Evolutionary conservation across 257 asterid genomes (phyloP).

Genomic region (Osmanthus fragrans): DNA sequence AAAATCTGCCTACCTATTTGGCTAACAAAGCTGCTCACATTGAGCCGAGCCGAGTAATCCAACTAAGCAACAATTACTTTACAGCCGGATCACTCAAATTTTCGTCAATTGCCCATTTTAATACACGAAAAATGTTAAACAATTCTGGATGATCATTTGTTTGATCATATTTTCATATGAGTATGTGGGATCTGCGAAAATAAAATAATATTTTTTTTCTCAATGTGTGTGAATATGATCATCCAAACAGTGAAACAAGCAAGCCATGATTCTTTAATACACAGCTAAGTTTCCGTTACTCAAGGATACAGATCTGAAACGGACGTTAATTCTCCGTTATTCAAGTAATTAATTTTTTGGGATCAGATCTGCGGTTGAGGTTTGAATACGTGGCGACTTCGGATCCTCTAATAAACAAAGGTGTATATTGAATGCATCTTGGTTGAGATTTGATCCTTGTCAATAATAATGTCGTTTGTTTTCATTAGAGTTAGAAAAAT

Average conservation of each 20-base stretch:
- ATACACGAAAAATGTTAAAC: too few species aligned
- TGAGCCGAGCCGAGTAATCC: constrained; percentile 30
- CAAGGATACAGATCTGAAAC: constrained; percentile 16
- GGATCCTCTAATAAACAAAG: constrained; percentile 12
- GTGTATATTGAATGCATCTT: constrained; percentile 1
- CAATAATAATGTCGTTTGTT: constrained; percentile 9
- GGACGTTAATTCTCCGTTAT: constrained; percentile 15
- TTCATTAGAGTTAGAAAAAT: too few species aligned
- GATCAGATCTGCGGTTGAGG: not conserved
- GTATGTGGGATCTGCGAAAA: too few species aligned
- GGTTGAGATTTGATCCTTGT: constrained; percentile 15
- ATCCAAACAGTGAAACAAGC: too few species aligned
- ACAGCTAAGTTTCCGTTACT: constrained; percentile 13
- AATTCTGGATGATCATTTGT: too few species aligned
- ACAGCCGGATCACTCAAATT: constrained; percentile 27
- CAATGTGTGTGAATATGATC: too few species aligned
- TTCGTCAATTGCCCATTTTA: not conserved
- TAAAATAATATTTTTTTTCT: too few species aligned
- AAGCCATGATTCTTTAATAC: too few species aligned
- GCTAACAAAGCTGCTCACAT: not conserved
- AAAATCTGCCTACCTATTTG: not conserved
- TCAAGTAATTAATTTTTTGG: not conserved
- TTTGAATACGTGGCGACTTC: constrained; percentile 23
- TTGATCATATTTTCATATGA: too few species aligned
- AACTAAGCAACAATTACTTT: constrained; percentile 23